These are phyloP conservation scores for Trichoderma harzianum DNA, from an alignment of 2,329 filamentous ascomycete species.

Conservation along the genomic window DNA sequence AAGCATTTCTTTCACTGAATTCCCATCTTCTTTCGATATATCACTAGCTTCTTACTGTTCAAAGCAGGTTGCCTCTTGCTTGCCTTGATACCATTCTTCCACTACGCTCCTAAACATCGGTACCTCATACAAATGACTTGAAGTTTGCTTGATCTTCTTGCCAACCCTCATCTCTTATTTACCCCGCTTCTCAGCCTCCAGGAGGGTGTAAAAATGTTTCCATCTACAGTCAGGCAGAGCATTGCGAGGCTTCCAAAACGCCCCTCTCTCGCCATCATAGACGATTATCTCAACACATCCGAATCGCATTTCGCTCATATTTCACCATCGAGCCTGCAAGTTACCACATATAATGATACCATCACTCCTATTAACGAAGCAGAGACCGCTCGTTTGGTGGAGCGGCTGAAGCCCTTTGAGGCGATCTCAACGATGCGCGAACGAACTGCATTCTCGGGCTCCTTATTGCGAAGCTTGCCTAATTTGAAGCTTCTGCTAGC, in stretches of 20 bases:
- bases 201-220: neutral
- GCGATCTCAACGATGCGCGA: conserved; percentile 2
- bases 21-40: neutral
- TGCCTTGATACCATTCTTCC: neutral
- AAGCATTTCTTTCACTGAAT: neutral
- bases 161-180: neutral
- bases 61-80: neutral
- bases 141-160: neutral
- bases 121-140: neutral
- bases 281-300: conserved; percentile 1
- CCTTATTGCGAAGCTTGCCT: conserved; percentile 53
- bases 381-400: neutral
- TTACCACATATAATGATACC: neutral
- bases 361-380: neutral
- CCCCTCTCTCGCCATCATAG: neutral
- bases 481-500: conserved; percentile 62
- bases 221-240: neutral
- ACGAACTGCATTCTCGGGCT: conserved; percentile 46
- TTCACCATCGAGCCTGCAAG: neutral
- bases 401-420: neutral
- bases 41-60: neutral
- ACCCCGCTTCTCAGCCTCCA: neutral
- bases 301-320: neutral
- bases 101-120: neutral
- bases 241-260: neutral